Percentiles rank a stretch among this genome's conserved stretches.
Evolutionary conservation across 1,139 yeast genomes (phyloP).

Genomic region (Pichia sp.): DNA sequence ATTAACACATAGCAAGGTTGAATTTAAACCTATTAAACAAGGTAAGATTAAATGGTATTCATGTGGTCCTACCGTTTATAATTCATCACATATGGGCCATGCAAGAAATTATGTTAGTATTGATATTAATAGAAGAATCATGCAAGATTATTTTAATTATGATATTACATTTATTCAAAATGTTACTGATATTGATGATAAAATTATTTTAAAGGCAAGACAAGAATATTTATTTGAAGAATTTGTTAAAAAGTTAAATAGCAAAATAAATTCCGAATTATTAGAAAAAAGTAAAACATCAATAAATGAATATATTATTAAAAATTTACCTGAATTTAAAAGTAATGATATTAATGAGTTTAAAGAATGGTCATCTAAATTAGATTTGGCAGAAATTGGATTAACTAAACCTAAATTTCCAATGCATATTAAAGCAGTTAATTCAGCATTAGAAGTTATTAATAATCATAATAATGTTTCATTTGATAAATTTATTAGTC

Average conservation of each 20-base stretch:
- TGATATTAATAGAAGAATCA: conserved; percentile 82
- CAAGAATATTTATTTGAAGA: conserved; percentile 75
- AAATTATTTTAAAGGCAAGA: conserved; percentile 90
- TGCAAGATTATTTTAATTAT: conserved; percentile 88
- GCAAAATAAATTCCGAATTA: conserved; percentile 35
- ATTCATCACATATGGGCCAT: conserved; percentile 98
- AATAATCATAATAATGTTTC: conserved; percentile 19
- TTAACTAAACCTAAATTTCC: conserved; percentile 70
- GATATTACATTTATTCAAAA: conserved; percentile 84
- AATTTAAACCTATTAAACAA: conserved; percentile 57
- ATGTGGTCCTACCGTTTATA: conserved; percentile 99
- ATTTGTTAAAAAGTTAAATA: conserved; percentile 34
- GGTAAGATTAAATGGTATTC: conserved; percentile 87
- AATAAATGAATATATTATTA: conserved; percentile 43
- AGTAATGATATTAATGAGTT: conserved; percentile 34
- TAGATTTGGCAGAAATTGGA: conserved; percentile 47
- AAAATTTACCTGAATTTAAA: conserved; percentile 48
- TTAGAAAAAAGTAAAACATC: conserved; percentile 37
- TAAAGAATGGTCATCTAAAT: conserved; percentile 42
- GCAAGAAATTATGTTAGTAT: conserved; percentile 94
- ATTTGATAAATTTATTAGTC: conserved; percentile 38
- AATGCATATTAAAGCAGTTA: conserved; percentile 71
- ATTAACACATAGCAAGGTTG: conserved; percentile 73
- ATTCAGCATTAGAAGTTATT: conserved; percentile 44
- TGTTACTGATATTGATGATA: conserved; percentile 96